Evolutionary conservation across 2,329 filamentous ascomycete genomes (phyloP).

Genomic region (Achaetomium macrosporum): DNA sequence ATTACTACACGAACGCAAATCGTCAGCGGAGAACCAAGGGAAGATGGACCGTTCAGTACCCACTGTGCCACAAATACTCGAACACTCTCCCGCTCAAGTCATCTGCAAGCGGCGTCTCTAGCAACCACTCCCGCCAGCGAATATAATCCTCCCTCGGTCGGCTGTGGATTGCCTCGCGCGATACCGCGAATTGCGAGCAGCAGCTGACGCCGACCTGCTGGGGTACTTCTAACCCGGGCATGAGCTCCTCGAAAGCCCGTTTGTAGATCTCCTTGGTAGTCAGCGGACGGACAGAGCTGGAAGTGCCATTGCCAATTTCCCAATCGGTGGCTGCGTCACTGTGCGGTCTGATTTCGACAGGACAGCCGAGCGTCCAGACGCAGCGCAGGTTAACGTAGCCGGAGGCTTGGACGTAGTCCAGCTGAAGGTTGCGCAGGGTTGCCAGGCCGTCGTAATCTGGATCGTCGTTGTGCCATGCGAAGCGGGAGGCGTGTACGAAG

Average conservation of each 20-base stretch:
- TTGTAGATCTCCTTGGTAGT: slow-evolving; percentile 40
- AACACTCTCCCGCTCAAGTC: slow-evolving; percentile 53
- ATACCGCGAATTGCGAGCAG: slow-evolving; percentile 61
- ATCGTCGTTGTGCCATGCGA: slow-evolving; percentile 50
- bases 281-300: slow-evolving; percentile 13
- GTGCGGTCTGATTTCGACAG: slow-evolving; percentile 40
- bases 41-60: slow-evolving; percentile 21
- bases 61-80: slow-evolving; percentile 62
- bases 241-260: slow-evolving; percentile 37
- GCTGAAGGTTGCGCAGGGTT: slow-evolving; percentile 42
- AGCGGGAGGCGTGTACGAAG: slow-evolving; percentile 44
- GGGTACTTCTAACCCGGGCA: slow-evolving; percentile 40
- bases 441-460: slow-evolving; percentile 49
- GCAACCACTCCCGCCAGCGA: slow-evolving; percentile 53
- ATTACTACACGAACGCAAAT: slow-evolving; percentile 38
- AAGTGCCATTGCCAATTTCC: not conserved
- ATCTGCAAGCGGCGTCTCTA: slow-evolving; percentile 50
- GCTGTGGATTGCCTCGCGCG: slow-evolving; percentile 43
- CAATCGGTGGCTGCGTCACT: slow-evolving; percentile 21
- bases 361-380: slow-evolving; percentile 52
- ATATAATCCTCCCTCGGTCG: slow-evolving; percentile 49
- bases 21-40: not conserved
- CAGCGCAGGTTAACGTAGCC: slow-evolving; percentile 59
- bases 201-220: slow-evolving; percentile 50
- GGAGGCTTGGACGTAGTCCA: slow-evolving; percentile 44